Evolutionary conservation across 2,329 filamentous ascomycete species (phyloP).

Genomic region (Fusarium denticulatum): DNA sequence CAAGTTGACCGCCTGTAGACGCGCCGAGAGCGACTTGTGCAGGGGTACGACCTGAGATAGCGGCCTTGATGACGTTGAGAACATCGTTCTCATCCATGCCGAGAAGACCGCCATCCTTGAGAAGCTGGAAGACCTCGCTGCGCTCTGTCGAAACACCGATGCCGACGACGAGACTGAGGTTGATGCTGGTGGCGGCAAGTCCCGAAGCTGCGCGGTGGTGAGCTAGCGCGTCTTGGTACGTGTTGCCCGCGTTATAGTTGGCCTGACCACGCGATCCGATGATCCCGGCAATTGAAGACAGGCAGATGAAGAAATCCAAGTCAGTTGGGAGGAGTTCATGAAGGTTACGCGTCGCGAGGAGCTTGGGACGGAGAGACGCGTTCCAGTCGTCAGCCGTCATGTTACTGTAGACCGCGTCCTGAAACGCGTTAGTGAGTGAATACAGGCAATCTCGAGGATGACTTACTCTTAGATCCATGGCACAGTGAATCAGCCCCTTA

Average conservation of each 20-base stretch:
- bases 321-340: neutral
- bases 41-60: neutral
- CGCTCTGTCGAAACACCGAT: neutral
- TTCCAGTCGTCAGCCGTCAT: neutral
- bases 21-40: neutral
- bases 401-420: neutral
- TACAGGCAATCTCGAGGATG: rapidly evolving
- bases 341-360: neutral
- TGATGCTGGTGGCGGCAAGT: neutral
- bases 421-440: neutral
- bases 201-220: neutral
- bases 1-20: neutral
- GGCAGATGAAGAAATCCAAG: neutral
- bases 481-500: constrained; percentile 42
- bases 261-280: neutral
- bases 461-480: constrained; percentile 37
- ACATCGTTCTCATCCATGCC: neutral
- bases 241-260: neutral
- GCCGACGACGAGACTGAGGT: neutral
- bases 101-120: neutral
- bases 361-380: neutral
- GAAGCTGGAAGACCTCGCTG: neutral
- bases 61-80: neutral
- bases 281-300: neutral
- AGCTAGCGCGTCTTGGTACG: neutral